Percentiles rank a stretch among this genome's conserved stretches.
These are phyloP conservation scores for Magnolia kwangsiensis DNA, from an alignment of 164 flowering plant species.

Conservation along the genomic window DNA sequence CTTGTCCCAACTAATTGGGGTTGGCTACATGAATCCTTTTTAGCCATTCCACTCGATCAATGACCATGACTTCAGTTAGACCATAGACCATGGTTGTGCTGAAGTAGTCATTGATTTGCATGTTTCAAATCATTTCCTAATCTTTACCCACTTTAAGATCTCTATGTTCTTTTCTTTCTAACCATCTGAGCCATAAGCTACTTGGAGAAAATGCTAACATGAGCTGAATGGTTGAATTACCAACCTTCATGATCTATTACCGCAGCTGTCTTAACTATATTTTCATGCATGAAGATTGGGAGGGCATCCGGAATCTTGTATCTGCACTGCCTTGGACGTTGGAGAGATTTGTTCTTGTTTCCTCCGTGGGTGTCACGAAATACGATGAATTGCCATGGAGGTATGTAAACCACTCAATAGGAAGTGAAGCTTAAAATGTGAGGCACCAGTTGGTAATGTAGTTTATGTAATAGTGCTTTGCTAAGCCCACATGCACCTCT, in stretches of 20 bases:
- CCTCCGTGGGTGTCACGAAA: slow-evolving; percentile 98
- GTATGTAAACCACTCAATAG: slow-evolving; percentile 33
- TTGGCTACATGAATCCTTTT: too few relatives aligned
- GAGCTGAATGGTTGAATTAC: not conserved
- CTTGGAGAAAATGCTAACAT: too few relatives aligned
- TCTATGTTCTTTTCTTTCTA: too few relatives aligned
- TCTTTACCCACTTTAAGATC: too few relatives aligned
- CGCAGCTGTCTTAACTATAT: not conserved
- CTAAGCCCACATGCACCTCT: too few relatives aligned
- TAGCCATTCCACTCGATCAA: too few relatives aligned
- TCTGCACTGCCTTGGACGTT: slow-evolving; percentile 72
- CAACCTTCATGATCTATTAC: not conserved
- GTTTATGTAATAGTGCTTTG: not conserved
- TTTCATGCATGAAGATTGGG: slow-evolving; percentile 75
- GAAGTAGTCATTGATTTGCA: too few relatives aligned
- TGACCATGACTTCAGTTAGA: too few relatives aligned
- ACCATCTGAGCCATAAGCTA: too few relatives aligned
- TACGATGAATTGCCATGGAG: slow-evolving; percentile 94
- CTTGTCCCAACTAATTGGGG: too few relatives aligned
- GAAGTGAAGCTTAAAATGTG: not conserved
- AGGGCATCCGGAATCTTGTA: slow-evolving; percentile 85
- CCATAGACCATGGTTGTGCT: too few relatives aligned
- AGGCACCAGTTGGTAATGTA: not conserved
- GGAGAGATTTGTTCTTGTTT: slow-evolving; percentile 83
- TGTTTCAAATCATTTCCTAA: too few relatives aligned